Conservation (phyloP, 345 rosid species). For the Heritiera fomes region DNA sequence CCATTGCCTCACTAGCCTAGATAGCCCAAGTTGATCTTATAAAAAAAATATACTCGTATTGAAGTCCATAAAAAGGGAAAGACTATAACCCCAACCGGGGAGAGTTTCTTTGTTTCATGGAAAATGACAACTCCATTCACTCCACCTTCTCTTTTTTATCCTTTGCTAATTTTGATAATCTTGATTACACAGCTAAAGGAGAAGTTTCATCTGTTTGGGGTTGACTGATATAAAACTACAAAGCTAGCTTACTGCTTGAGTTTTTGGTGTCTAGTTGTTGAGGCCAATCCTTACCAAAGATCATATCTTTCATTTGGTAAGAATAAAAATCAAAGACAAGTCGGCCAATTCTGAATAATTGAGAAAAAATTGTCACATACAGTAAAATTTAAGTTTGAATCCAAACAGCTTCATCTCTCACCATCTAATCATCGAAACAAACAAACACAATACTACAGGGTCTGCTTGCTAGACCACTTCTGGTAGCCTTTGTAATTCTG, state of each 20-base stretch:
- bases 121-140: conserved; percentile 16
- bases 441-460: too few species aligned
- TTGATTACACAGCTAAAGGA: too few species aligned
- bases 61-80: background rate
- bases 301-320: background rate
- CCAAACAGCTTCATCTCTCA: too few species aligned
- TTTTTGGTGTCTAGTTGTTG: background rate
- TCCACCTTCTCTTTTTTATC: background rate
- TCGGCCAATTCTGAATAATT: too few species aligned
- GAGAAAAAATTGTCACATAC: too few species aligned
- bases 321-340: too few species aligned
- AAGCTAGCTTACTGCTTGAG: background rate
- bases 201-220: background rate
- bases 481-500: too few species aligned
- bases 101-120: background rate
- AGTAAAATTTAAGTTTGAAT: too few species aligned
- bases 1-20: background rate
- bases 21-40: background rate
- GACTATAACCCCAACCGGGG: background rate
- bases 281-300: background rate
- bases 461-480: too few species aligned
- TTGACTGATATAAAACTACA: conserved; percentile 7
- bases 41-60: background rate
- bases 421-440: too few species aligned
- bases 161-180: background rate